Base-by-base conservation (phyloP, 2,329 filamentous ascomycete species). In the Trichoderma breve region DNA sequence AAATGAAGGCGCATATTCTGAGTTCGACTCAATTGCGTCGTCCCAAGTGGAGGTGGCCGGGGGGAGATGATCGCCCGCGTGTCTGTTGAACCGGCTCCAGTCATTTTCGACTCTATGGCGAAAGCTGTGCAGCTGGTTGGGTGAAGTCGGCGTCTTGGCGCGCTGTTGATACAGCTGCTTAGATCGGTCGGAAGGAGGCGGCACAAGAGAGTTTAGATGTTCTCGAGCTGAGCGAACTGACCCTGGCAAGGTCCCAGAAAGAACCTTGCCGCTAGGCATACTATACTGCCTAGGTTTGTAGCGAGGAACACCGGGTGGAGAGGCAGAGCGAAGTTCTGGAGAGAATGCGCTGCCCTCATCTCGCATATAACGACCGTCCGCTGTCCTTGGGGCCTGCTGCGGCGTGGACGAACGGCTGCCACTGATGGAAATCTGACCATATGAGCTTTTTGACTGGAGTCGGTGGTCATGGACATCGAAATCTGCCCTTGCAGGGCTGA, bases 211-310 rank as follows among this genome's bases (percentile, higher is more conserved):
- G 6, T 64, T 55, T 6, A 73, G 61, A n/a, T 57, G 63, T 51
- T 73, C 72, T 6, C 72, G 39, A 14, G 72, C 72, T 7, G 63
- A 64, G 39, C 72, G 72, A 57, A 73, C 72, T 12, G 72, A 73
- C 12, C 72, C 72, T 5, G 43, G 62, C 26, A 58, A 21, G 2
- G 43, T 3, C 6, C 28, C 24, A 14, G 36, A 61, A 9, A 43
- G 66, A 1, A 61, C 21, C 36, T 70, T 57, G 21, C 67, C 55
- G n/a, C n/a, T 71, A 3, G 72, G 69, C 8, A 73, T 47, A 18
- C 72, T 73, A 28, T 24, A 62, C 18, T 73, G 68, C 30, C 72
- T 67, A 18, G 66, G 47, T 36, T 71, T 73, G 32, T 67, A 71
- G 30, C 72, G 68, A 32, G 69, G 72, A 26, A 71, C 57, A 14